phyloP scores from a whole-genome alignment of 2,329 filamentous ascomycete genomes.

The Atkinsonella hypoxylon region DNA sequence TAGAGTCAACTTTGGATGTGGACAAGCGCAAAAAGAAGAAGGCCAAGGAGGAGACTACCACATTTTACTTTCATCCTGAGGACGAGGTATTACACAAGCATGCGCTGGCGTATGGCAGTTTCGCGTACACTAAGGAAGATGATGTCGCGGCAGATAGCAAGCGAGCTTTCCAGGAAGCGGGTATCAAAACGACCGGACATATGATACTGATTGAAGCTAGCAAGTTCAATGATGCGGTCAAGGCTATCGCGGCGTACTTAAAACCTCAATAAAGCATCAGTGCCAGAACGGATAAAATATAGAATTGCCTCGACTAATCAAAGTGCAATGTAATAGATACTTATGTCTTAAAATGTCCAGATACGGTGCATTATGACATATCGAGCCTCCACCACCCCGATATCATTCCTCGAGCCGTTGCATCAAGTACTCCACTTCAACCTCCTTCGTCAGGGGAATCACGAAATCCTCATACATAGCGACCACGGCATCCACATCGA shows the following conservation, averaged over 20 bases:
- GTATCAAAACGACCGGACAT: constrained; percentile 72
- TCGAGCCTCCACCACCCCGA: neutral
- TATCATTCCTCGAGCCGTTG: constrained; percentile 53
- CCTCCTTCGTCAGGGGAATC: constrained; percentile 94
- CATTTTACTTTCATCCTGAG: constrained; percentile 91
- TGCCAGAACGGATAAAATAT: neutral
- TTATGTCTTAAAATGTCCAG: too few relatives aligned
- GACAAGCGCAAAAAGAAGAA: constrained; percentile 52
- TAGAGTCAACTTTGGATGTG: constrained; percentile 66
- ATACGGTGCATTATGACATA: neutral
- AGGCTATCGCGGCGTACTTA: constrained; percentile 65
- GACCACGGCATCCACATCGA: constrained; percentile 84
- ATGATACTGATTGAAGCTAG: constrained; percentile 74
- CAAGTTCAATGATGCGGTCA: constrained; percentile 65
- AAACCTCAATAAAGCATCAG: constrained; percentile 25
- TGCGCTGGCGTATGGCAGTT: constrained; percentile 57
- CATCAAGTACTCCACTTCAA: constrained; percentile 98
- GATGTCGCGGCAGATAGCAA: constrained; percentile 82
- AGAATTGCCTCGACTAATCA: neutral
- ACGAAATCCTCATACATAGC: constrained; percentile 86
- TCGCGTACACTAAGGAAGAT: constrained; percentile 68
- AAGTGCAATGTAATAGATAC: neutral
- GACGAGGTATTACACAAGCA: constrained; percentile 79
- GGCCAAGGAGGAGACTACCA: constrained; percentile 45
- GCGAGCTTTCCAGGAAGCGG: constrained; percentile 86